A percentile compares a stretch with the other conserved stretches of the same genome.
phyloP scores from a whole-genome alignment of 495 filamentous ascomycete genomes.

The Aspergillus asperescens region DNA sequence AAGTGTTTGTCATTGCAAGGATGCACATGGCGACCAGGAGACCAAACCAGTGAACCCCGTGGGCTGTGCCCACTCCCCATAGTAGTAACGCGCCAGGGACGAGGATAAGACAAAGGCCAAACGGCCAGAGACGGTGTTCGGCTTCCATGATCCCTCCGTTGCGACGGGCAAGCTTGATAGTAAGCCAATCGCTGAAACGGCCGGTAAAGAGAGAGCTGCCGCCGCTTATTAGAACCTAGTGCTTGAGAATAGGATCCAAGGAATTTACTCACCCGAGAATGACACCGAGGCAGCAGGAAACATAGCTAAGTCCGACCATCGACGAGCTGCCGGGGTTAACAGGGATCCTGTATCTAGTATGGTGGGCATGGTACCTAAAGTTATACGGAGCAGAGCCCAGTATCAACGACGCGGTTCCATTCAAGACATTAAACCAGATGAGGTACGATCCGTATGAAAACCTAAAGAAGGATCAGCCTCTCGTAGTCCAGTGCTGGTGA shows the following conservation, averaged over 20 bases:
- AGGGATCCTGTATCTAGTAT: too few species aligned
- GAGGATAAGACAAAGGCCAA: constrained; percentile 47
- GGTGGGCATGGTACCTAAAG: constrained; percentile 39
- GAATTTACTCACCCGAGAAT: constrained; percentile 36
- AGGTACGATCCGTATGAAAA: constrained; percentile 62
- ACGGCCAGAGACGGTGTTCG: constrained; percentile 61
- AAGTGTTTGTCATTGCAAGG: constrained; percentile 52
- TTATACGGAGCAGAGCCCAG: constrained; percentile 54
- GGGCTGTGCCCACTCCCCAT: constrained; percentile 65
- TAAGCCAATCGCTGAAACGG: constrained; percentile 54
- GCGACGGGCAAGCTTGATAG: constrained; percentile 52
- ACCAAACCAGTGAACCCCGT: constrained; percentile 57
- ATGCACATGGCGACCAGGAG: constrained; percentile 58
- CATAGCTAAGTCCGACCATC: constrained; percentile 58
- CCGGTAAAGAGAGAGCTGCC: constrained; percentile 45
- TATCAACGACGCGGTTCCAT: constrained; percentile 59
- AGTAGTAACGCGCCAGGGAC: constrained; percentile 55
- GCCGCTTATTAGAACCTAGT: background rate
- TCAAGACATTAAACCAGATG: constrained; percentile 63
- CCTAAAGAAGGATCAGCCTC: constrained; percentile 13
- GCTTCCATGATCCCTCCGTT: constrained; percentile 60
- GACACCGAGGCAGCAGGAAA: constrained; percentile 55
- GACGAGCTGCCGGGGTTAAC: constrained; percentile 33
- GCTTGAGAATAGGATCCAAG: background rate
- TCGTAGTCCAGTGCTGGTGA: background rate